phyloP scores from a whole-genome alignment of 768 basidiomycete genomes.

The Suillus tomentosus region DNA sequence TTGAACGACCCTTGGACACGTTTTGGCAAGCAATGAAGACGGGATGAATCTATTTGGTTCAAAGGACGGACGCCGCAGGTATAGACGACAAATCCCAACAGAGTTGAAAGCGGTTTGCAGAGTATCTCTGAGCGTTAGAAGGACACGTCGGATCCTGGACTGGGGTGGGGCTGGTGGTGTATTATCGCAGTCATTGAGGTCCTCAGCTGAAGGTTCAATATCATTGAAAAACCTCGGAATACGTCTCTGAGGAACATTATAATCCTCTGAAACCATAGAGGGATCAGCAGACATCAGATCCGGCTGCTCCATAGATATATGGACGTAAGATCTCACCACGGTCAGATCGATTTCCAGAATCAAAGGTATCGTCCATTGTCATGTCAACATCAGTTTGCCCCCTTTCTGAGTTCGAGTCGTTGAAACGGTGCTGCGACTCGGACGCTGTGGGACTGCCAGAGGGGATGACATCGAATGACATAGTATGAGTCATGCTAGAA shows the following conservation, averaged over 20 bases:
- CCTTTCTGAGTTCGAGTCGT: neutral
- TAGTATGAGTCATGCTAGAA: neutral
- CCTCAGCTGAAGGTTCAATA: neutral
- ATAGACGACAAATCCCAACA: too few relatives aligned
- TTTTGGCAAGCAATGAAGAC: too few relatives aligned
- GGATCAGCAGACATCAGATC: neutral
- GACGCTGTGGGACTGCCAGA: neutral
- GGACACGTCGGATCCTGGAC: too few relatives aligned
- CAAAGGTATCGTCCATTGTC: neutral
- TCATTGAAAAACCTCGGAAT: neutral
- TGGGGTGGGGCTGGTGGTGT: too few relatives aligned
- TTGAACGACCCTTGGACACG: too few relatives aligned
- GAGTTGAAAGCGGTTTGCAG: too few relatives aligned
- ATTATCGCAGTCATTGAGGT: neutral
- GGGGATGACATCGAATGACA: too few relatives aligned
- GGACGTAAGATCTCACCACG: neutral
- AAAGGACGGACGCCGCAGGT: too few relatives aligned
- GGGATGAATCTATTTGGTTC: too few relatives aligned
- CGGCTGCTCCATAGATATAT: neutral
- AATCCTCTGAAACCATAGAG: neutral
- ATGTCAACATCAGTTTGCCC: neutral
- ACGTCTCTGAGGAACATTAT: neutral
- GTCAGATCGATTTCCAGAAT: neutral
- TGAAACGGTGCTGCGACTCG: neutral
- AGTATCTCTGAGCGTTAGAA: too few relatives aligned